A percentile compares a stretch with the other conserved stretches of the same genome.
Conservation (phyloP, 176 grass and related monocot species). For the Musa acuminata region DNA sequence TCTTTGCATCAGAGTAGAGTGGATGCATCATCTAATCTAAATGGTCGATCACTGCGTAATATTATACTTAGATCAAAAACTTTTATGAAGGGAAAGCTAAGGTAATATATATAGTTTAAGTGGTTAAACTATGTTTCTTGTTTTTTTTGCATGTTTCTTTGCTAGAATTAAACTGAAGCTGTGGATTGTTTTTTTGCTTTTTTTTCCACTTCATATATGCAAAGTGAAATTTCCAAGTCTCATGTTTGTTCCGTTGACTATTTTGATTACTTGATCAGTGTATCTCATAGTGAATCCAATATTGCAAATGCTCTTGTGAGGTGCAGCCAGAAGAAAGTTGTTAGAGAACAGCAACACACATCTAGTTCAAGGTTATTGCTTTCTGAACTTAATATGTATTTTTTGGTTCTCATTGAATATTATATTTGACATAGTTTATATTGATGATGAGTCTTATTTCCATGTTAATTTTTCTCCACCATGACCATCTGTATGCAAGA, state of each 20-base stretch:
- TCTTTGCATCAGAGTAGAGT: constrained; percentile 61
- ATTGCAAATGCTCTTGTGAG: constrained; percentile 86
- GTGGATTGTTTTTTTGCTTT: not conserved
- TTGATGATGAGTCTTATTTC: not conserved
- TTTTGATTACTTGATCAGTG: constrained; percentile 42
- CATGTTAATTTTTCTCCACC: no score
- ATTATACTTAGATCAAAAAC: constrained; percentile 83
- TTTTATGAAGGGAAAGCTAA: constrained; percentile 89
- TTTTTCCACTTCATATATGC: not conserved
- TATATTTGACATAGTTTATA: not conserved
- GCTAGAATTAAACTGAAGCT: not conserved
- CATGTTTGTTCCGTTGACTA: not conserved
- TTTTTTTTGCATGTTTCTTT: not conserved
- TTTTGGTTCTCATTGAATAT: not conserved
- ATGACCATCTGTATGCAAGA: no score
- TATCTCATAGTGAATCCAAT: constrained; percentile 92
- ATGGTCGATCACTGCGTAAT: constrained; percentile 59
- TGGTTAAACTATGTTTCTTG: not conserved
- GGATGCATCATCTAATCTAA: constrained; percentile 83
- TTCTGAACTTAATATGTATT: not conserved
- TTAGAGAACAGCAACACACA: constrained; percentile 58
- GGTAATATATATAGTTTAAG: constrained; percentile 37
- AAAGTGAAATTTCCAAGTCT: not conserved
- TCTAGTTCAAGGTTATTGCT: constrained; percentile 72
- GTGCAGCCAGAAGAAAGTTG: constrained; percentile 65